Conservation (phyloP, 164 flowering plant species). For the Magnolia kwangsiensis region DNA sequence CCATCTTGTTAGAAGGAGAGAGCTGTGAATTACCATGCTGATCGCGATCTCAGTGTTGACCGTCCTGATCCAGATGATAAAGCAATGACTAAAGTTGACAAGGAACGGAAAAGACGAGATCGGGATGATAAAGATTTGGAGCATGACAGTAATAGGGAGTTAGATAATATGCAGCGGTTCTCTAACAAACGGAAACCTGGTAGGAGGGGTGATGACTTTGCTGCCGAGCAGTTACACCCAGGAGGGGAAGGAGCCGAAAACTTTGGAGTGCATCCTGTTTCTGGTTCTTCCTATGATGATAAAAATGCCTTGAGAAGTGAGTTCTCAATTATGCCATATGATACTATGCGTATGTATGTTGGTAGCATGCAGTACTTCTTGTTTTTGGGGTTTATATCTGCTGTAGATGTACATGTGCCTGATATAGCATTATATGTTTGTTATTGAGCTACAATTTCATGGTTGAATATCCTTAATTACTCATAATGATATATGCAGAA, state of each 20-base stretch:
- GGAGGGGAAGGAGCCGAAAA: slow-evolving; percentile 50
- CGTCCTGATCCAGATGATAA: slow-evolving; percentile 56
- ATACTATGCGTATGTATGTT: neutral
- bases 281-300: slow-evolving; percentile 47
- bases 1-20: slow-evolving; percentile 53
- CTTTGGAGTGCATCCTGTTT: slow-evolving; percentile 34
- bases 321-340: slow-evolving; percentile 16
- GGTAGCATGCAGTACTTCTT: neutral
- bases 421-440: neutral
- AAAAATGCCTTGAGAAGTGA: slow-evolving; percentile 52
- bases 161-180: slow-evolving; percentile 37
- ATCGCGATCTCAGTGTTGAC: slow-evolving; percentile 51
- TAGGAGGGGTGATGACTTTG: slow-evolving; percentile 45
- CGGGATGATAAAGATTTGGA: slow-evolving; percentile 59
- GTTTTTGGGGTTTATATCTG: neutral
- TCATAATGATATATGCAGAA: too few relatives aligned
- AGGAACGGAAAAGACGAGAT: slow-evolving; percentile 55
- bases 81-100: slow-evolving; percentile 33
- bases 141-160: slow-evolving; percentile 44
- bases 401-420: too few relatives aligned
- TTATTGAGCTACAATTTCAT: neutral
- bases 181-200: slow-evolving; percentile 43
- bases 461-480: too few relatives aligned
- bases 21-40: slow-evolving; percentile 41
- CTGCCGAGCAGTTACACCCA: slow-evolving; percentile 42